Base-by-base conservation (phyloP, 768 basidiomycete species). In the Serendipita vermifera region DNA sequence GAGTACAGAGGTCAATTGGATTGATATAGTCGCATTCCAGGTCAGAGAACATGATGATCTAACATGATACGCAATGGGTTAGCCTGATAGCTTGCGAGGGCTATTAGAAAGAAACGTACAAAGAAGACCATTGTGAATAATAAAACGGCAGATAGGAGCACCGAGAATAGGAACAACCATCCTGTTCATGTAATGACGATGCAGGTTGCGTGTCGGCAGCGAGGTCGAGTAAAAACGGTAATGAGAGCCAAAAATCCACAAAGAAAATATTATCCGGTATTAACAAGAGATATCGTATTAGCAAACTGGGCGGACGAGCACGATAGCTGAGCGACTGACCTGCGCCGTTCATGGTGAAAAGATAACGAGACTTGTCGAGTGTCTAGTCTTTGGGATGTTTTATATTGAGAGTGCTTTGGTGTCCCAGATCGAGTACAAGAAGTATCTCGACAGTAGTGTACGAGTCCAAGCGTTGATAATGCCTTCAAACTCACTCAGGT, bases 1-100 rank as follows among this genome's bases (percentile, higher is more conserved):
- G 97, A 73, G 98, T 98, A 73, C 96, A 98, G 35, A 98, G 83
- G 71, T 99, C 96, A 80, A 99, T 99, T 54, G 96, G 96, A 72
- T 99, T 99, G 77, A 98, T 94, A 74, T 97, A 98, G 78, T 96
- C 92, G 76, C 91, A 96, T 73, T 97, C 94, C 67, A 98, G 75
- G 74, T 98, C 96, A 39, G 92, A 96, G 77, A 98, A 98, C 94
- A 97, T 98, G 76, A 99, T 98, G 66, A 99, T 97, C 94, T 98
- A 59, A 3, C 2, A 32, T 20, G 31, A 33, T 15, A 27, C 43
- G 55, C 39, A 36, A 41, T 55, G 56, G 14, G n/a, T 29, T 11
- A 29, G 3, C 15, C 35, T 26, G 39, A 38, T 14, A 24, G n/a
- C 11, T 5, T 41, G 26, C 26, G 46, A 6, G 22, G 2, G 35